Conservation (phyloP, 2,329 filamentous ascomycete genomes). For the Mycosphaerella sp. region DNA sequence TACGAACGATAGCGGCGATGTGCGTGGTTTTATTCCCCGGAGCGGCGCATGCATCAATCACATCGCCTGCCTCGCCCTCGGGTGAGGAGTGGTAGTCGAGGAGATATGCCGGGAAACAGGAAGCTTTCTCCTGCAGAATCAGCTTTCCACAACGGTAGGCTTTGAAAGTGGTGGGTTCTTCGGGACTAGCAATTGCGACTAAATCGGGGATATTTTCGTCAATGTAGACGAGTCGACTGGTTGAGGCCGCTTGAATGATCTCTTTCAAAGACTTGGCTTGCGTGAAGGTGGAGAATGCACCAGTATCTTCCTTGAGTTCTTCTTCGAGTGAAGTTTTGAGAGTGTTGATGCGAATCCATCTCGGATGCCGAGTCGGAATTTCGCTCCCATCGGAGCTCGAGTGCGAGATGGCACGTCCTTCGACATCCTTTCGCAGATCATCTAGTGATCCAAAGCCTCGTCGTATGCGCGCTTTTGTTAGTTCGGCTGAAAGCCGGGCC, state of each 20-base stretch:
- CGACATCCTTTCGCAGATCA: conserved; percentile 55
- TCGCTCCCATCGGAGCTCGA: conserved; percentile 31
- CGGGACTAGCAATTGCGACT: conserved; percentile 63
- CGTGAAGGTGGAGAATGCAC: conserved; percentile 61
- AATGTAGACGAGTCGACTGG: conserved; percentile 55
- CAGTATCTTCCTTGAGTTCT: conserved; percentile 54
- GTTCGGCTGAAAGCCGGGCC: conserved; percentile 69
- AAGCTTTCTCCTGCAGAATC: conserved; percentile 94
- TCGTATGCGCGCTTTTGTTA: conserved; percentile 70
- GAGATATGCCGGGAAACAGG: conserved; percentile 90
- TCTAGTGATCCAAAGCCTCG: conserved; percentile 63
- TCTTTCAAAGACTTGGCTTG: conserved; percentile 53
- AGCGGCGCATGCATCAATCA: conserved; percentile 90
- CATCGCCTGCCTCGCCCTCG: conserved; percentile 48
- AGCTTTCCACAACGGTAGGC: conserved; percentile 72
- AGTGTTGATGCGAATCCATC: conserved; percentile 86
- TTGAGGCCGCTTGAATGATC: conserved; percentile 33
- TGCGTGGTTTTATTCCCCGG: conserved; percentile 96
- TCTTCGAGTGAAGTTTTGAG: conserved; percentile 63
- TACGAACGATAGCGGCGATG: conserved; percentile 7
- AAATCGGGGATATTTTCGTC: conserved; percentile 79
- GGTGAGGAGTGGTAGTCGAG: conserved; percentile 52
- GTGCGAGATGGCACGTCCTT: conserved; percentile 26
- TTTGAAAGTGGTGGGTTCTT: conserved; percentile 63
- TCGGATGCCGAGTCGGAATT: conserved; percentile 54